Conservation (phyloP, 1,284 basidiomycete genomes). For the Puccinia horiana region DNA sequence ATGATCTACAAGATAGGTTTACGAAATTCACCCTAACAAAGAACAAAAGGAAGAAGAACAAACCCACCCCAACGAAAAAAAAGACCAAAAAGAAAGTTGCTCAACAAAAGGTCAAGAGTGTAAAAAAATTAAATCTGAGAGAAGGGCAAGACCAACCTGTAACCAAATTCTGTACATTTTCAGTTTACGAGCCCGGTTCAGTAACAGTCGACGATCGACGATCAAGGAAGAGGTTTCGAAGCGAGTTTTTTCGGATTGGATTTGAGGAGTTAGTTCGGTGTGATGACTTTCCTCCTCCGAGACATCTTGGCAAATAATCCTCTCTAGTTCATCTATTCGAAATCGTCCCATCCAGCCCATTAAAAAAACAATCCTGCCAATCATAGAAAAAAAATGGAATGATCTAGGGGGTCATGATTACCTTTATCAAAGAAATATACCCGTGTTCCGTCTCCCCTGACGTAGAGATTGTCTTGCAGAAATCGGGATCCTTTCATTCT, state of each 20-base stretch:
- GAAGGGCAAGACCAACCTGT: constrained; percentile 50
- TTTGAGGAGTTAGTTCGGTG: no score
- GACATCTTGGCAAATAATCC: constrained; percentile 69
- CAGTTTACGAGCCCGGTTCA: constrained; percentile 85
- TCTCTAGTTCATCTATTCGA: constrained; percentile 73
- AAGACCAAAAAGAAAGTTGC: not conserved
- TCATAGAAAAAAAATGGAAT: not conserved
- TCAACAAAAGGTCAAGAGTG: not conserved
- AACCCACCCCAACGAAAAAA: not conserved
- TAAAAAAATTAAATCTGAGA: not conserved
- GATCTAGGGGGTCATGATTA: constrained; percentile 56
- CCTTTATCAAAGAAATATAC: constrained; percentile 92
- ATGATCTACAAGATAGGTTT: not conserved
- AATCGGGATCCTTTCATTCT: constrained; percentile 81
- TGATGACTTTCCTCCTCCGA: constrained; percentile 42
- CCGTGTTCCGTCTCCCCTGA: constrained; percentile 91
- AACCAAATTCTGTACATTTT: constrained; percentile 78
- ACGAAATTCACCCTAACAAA: not conserved
- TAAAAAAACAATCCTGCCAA: not conserved
- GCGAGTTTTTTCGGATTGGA: not conserved
- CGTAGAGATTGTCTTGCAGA: constrained; percentile 86
- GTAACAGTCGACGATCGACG: constrained; percentile 80
- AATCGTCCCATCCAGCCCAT: not conserved
- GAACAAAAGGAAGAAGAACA: no score
- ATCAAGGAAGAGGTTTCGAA: constrained; percentile 76